Evolutionary conservation across 2,329 filamentous ascomycete species (phyloP).

Genomic region (Botryotinia calthae): DNA sequence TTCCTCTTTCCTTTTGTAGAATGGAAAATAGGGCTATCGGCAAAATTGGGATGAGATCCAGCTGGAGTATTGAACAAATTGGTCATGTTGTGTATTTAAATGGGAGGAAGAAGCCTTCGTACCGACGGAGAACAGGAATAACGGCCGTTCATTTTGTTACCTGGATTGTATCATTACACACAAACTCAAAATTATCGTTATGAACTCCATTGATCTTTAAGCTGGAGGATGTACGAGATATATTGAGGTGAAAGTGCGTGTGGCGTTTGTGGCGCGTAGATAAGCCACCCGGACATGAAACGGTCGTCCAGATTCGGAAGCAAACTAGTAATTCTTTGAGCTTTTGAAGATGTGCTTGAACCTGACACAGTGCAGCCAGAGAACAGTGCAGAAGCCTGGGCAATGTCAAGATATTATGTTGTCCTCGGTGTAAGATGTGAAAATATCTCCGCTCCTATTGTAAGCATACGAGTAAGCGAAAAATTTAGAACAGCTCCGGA

Average conservation of each 20-base stretch:
- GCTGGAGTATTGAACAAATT: not conserved
- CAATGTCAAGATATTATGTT: not conserved
- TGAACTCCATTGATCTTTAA: not conserved
- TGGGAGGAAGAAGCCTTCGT: not conserved
- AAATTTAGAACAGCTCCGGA: slow-evolving; percentile 7
- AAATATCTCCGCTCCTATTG: slow-evolving; percentile 8
- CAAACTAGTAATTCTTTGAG: not conserved
- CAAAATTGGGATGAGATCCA: not conserved
- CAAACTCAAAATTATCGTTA: not conserved
- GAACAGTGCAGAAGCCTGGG: not conserved
- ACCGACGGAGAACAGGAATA: not conserved
- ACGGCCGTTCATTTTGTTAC: not conserved
- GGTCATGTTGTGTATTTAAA: not conserved
- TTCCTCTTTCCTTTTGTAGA: not conserved
- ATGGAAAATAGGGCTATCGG: not conserved
- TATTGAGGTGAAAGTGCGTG: not conserved
- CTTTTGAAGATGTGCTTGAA: not conserved
- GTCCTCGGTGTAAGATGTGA: not conserved
- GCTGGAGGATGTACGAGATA: not conserved
- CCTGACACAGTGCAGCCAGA: not conserved
- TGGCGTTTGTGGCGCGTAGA: slow-evolving; percentile 1
- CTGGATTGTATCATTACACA: not conserved
- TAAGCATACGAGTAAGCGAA: slow-evolving; percentile 7
- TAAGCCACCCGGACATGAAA: slow-evolving; percentile 1
- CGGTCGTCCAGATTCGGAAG: slow-evolving; percentile 3